A percentile compares a stretch with the other conserved stretches of the same genome.
These are phyloP conservation scores for Talaromyces stipitatus DNA, from an alignment of 495 filamentous ascomycete genomes.

Conservation along the genomic window DNA sequence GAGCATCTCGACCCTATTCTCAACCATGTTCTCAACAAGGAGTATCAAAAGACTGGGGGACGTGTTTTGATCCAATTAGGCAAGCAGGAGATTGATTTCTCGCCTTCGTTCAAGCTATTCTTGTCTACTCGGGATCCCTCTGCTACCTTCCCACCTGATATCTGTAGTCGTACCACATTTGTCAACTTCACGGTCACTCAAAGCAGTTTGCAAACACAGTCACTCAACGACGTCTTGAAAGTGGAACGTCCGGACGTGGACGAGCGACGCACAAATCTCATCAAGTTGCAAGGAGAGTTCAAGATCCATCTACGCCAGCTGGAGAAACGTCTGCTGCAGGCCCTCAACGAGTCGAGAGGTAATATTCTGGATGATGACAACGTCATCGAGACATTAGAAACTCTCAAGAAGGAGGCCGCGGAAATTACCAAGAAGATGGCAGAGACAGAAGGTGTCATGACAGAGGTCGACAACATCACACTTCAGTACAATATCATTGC, in stretches of 20 bases:
- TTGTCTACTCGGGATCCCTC: slow-evolving; percentile 94
- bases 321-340: slow-evolving; percentile 90
- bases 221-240: slow-evolving; percentile 91
- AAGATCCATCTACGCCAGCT: slow-evolving; percentile 91
- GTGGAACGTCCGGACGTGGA: slow-evolving; percentile 98
- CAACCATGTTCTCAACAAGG: slow-evolving; percentile 98
- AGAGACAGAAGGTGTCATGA: slow-evolving; percentile 96
- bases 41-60: slow-evolving; percentile 98
- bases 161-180: slow-evolving; percentile 96
- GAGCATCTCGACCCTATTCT: slow-evolving; percentile 95
- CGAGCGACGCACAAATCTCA: slow-evolving; percentile 86
- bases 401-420: slow-evolving; percentile 91
- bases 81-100: slow-evolving; percentile 99
- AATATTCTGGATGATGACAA: slow-evolving; percentile 98
- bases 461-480: slow-evolving; percentile 91
- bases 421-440: slow-evolving; percentile 94
- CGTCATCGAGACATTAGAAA: slow-evolving; percentile 96
- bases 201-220: slow-evolving; percentile 96
- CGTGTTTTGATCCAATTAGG: slow-evolving; percentile 97
- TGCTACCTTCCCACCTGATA: slow-evolving; percentile 91
- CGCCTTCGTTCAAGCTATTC: slow-evolving; percentile 91
- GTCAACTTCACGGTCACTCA: slow-evolving; percentile 99
- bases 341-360: slow-evolving; percentile 92
- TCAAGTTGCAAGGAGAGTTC: slow-evolving; percentile 98
- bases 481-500: slow-evolving; percentile 88